phyloP scores from a whole-genome alignment of 1,284 basidiomycete species.

The Vanrija humicola region DNA sequence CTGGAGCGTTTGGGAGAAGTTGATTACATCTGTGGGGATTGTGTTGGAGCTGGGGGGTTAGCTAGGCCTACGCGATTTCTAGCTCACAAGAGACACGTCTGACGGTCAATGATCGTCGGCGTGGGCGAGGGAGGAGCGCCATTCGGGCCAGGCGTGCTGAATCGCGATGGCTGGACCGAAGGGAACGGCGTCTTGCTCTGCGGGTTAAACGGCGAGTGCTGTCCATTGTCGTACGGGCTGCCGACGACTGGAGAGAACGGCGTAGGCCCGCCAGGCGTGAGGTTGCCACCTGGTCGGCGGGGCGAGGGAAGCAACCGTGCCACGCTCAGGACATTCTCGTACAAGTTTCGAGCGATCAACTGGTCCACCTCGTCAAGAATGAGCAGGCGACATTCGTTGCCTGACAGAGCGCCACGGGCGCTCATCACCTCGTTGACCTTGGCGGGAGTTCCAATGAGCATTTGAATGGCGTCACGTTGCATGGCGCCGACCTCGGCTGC shows the following conservation, averaged over 20 bases:
- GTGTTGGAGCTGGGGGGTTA: constrained; percentile 54
- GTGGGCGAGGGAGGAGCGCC: constrained; percentile 13
- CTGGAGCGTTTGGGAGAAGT: constrained; percentile 56
- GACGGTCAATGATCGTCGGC: constrained; percentile 59
- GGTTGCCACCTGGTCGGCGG: constrained; percentile 55
- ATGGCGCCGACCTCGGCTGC: constrained; percentile 73
- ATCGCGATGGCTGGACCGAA: constrained; percentile 50
- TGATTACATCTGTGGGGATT: constrained; percentile 54
- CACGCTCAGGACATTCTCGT: constrained; percentile 89
- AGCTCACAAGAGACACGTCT: constrained; percentile 78
- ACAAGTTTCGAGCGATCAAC: constrained; percentile 86
- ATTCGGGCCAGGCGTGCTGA: constrained; percentile 22
- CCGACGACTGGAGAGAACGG: constrained; percentile 42
- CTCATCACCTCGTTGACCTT: constrained; percentile 91
- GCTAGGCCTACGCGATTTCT: not conserved
- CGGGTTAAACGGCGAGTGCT: constrained; percentile 55
- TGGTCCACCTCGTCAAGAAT: constrained; percentile 98
- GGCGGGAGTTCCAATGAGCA: constrained; percentile 94
- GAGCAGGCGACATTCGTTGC: constrained; percentile 81
- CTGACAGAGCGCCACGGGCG: constrained; percentile 59
- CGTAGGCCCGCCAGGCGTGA: constrained; percentile 28
- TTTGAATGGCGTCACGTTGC: constrained; percentile 86
- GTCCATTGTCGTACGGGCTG: constrained; percentile 46
- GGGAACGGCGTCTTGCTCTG: constrained; percentile 49
- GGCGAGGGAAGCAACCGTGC: constrained; percentile 83